These are phyloP conservation scores for Trichoderma endophyticum DNA, from an alignment of 2,329 filamentous ascomycete species.

Conservation along the genomic window DNA sequence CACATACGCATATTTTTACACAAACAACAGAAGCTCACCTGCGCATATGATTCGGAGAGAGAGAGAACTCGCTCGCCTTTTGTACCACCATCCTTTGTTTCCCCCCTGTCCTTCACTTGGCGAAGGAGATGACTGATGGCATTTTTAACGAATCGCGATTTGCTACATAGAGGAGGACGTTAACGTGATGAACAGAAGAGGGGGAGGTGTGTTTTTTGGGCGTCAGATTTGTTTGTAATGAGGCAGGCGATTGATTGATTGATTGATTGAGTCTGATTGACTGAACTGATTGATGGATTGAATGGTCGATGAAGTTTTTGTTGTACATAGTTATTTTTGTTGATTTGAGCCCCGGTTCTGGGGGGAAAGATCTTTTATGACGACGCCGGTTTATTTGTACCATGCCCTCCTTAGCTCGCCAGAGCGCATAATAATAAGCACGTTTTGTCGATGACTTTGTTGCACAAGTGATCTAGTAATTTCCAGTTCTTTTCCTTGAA, in stretches of 20 bases:
- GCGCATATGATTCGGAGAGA: background rate
- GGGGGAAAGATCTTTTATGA: background rate
- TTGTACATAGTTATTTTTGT: constrained; percentile 11
- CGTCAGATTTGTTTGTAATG: background rate
- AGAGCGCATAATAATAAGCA: background rate
- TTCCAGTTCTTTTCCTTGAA: background rate
- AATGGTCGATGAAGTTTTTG: background rate
- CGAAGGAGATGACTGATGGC: background rate
- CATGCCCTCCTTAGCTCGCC: background rate
- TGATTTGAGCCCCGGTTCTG: background rate
- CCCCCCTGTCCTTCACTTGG: background rate
- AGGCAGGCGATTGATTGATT: background rate
- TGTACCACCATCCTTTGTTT: background rate
- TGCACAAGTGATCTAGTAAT: background rate
- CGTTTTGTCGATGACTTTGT: background rate
- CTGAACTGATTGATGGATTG: background rate
- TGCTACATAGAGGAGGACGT: background rate
- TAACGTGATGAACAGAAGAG: background rate
- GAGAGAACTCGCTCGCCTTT: background rate
- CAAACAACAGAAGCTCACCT: background rate
- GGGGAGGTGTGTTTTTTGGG: background rate
- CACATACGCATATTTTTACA: background rate
- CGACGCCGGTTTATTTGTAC: background rate
- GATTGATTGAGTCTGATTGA: background rate
- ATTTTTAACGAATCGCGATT: background rate